Evolutionary conservation across 2,329 filamentous ascomycete genomes (phyloP).

Genomic region (Ceratocystis ficicola): DNA sequence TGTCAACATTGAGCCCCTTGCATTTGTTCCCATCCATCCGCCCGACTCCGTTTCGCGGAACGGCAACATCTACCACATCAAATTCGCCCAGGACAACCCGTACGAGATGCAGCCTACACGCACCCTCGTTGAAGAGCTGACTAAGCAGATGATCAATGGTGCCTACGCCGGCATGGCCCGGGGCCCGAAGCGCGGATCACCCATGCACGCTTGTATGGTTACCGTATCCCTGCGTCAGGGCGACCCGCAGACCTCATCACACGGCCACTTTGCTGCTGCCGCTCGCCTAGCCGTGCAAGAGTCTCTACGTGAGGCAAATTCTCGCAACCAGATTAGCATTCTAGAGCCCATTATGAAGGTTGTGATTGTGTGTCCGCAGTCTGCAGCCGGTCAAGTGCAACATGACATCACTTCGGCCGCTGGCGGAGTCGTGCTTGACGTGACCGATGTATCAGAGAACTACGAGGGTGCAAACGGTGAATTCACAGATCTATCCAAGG

Average conservation of each 20-base stretch:
- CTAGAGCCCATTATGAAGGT: slow-evolving; percentile 93
- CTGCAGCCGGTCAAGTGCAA: slow-evolving; percentile 65
- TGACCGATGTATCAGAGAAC: slow-evolving; percentile 41
- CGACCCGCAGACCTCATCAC: slow-evolving; percentile 52
- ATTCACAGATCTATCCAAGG: slow-evolving; percentile 55
- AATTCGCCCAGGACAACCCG: not conserved
- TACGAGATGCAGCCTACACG: slow-evolving; percentile 14
- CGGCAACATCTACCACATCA: slow-evolving; percentile 54
- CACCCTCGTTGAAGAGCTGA: slow-evolving; percentile 34
- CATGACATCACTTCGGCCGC: slow-evolving; percentile 66
- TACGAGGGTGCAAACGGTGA: slow-evolving; percentile 24
- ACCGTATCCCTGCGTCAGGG: slow-evolving; percentile 46
- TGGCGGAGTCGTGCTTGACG: slow-evolving; percentile 60
- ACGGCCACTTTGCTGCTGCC: slow-evolving; percentile 55
- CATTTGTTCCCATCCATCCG: slow-evolving; percentile 30
- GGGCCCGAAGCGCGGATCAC: slow-evolving; percentile 68
- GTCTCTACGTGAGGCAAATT: slow-evolving; percentile 51
- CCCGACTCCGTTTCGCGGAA: slow-evolving; percentile 44
- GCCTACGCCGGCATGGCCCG: slow-evolving; percentile 71
- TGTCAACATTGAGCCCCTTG: slow-evolving; percentile 51
- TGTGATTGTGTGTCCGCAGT: slow-evolving; percentile 74
- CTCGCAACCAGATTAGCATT: slow-evolving; percentile 45
- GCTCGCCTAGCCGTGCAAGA: slow-evolving; percentile 51
- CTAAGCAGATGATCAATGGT: slow-evolving; percentile 59
- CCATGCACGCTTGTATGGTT: slow-evolving; percentile 64